Percentiles rank a stretch among this genome's conserved stretches.
phyloP scores from a whole-genome alignment of 371 early-diverging fungal genomes.

The Apophysomyces ossiformis region DNA sequence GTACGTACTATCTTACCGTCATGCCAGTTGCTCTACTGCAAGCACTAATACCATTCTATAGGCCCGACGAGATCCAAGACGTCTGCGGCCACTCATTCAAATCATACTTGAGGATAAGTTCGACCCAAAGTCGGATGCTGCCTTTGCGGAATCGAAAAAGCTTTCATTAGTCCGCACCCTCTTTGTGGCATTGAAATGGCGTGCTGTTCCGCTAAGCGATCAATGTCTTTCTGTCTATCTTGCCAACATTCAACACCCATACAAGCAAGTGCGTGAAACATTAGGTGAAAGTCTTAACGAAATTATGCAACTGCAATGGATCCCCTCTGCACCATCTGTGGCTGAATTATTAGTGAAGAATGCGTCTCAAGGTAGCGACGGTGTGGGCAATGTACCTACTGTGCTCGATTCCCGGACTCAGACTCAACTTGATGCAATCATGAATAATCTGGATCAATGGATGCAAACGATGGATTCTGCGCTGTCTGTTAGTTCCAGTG shows the following conservation, averaged over 20 bases:
- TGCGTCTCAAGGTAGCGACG: slow-evolving; percentile 25
- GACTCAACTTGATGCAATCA: slow-evolving; percentile 31
- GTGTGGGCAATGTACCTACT: slow-evolving; percentile 49
- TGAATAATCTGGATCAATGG: slow-evolving; percentile 45
- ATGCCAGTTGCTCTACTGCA: neutral
- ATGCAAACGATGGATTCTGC: slow-evolving; percentile 41
- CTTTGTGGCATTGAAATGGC: slow-evolving; percentile 70
- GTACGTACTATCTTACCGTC: slow-evolving; percentile 24
- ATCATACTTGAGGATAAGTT: slow-evolving; percentile 68
- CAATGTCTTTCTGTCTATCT: slow-evolving; percentile 59
- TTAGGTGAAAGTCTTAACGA: slow-evolving; percentile 76
- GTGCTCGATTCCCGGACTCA: slow-evolving; percentile 31
- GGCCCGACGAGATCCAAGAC: slow-evolving; percentile 81
- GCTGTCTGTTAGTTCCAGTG: slow-evolving; percentile 41
- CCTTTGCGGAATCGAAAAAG: slow-evolving; percentile 84
- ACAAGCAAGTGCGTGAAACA: slow-evolving; percentile 87
- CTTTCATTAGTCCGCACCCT: slow-evolving; percentile 66
- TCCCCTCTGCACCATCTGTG: slow-evolving; percentile 58
- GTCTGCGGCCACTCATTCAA: slow-evolving; percentile 73
- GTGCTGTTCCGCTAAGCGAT: slow-evolving; percentile 54
- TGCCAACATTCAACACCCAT: slow-evolving; percentile 73
- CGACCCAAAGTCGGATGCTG: slow-evolving; percentile 79
- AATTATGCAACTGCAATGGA: slow-evolving; percentile 65
- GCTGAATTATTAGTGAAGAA: slow-evolving; percentile 41
- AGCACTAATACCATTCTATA: slow-evolving; percentile 19